Conservation (phyloP, 192 early-diverging fungal species). For the Podila epigama region DNA sequence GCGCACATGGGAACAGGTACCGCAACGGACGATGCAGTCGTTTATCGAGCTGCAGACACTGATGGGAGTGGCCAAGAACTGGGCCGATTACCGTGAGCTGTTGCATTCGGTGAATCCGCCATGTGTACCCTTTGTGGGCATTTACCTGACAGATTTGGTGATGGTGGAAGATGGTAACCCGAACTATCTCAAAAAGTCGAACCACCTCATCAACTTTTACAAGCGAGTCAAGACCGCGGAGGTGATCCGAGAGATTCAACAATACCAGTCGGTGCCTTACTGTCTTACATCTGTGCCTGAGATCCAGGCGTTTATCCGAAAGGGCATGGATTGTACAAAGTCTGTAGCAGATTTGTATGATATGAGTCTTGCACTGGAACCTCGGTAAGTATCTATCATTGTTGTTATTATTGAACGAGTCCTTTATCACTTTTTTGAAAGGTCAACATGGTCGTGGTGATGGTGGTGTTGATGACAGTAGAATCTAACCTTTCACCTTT, state of each 20-base stretch:
- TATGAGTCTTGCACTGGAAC: conserved; percentile 82
- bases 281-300: conserved; percentile 78
- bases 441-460: neutral
- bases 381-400: conserved; percentile 53
- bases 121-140: conserved; percentile 74
- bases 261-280: conserved; percentile 87
- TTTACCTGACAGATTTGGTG: conserved; percentile 86
- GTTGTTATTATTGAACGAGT: neutral
- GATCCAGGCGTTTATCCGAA: conserved; percentile 80
- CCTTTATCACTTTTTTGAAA: neutral
- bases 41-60: conserved; percentile 71
- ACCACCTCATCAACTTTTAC: conserved; percentile 89
- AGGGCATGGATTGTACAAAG: conserved; percentile 70
- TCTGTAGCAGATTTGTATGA: conserved; percentile 80
- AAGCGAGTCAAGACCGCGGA: conserved; percentile 89
- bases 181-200: conserved; percentile 67
- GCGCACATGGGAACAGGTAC: conserved; percentile 86
- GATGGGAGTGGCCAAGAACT: conserved; percentile 86
- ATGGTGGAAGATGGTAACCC: conserved; percentile 92
- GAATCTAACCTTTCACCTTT: too few relatives aligned
- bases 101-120: conserved; percentile 84
- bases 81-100: conserved; percentile 79
- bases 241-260: conserved; percentile 87
- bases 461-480: too few relatives aligned
- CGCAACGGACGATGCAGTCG: conserved; percentile 58